Conservation (phyloP, 352 stramenopile genomes). For the Phytopythium helicoides region DNA sequence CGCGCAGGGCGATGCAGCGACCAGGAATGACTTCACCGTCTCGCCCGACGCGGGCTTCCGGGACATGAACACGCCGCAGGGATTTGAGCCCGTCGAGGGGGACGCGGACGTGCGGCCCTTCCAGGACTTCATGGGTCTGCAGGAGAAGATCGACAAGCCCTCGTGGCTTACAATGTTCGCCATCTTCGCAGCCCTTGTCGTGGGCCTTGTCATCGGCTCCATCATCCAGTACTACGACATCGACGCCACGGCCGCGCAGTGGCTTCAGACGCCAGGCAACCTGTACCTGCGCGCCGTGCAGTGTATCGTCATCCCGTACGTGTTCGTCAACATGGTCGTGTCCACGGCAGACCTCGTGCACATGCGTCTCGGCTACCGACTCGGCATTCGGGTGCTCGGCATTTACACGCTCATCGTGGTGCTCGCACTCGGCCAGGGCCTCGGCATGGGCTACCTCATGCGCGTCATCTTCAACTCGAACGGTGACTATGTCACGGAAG, state of each 20-base stretch:
- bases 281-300: conserved; percentile 73
- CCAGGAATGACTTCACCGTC: conserved; percentile 21
- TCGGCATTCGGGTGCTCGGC: conserved; percentile 40
- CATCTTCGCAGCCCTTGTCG: conserved; percentile 45
- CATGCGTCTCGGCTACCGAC: conserved; percentile 38
- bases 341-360: conserved; percentile 63
- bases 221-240: conserved; percentile 56
- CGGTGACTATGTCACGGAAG: conserved; percentile 12
- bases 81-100: conserved; percentile 6
- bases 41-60: conserved; percentile 52
- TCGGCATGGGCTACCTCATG: conserved; percentile 51
- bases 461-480: conserved; percentile 41
- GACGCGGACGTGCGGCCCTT: conserved; percentile 24
- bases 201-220: conserved; percentile 36
- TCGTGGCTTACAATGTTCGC: conserved; percentile 47
- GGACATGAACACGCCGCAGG: conserved; percentile 46
- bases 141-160: conserved; percentile 28
- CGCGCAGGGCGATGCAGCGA: conserved; percentile 13
- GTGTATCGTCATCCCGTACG: conserved; percentile 77
- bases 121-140: conserved; percentile 21
- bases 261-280: conserved; percentile 68
- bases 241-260: conserved; percentile 40
- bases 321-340: conserved; percentile 78
- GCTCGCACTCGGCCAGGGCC: conserved; percentile 47
- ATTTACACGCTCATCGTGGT: conserved; percentile 48